Conservation (phyloP, 352 stramenopile species). For the Pythium volutum region DNA sequence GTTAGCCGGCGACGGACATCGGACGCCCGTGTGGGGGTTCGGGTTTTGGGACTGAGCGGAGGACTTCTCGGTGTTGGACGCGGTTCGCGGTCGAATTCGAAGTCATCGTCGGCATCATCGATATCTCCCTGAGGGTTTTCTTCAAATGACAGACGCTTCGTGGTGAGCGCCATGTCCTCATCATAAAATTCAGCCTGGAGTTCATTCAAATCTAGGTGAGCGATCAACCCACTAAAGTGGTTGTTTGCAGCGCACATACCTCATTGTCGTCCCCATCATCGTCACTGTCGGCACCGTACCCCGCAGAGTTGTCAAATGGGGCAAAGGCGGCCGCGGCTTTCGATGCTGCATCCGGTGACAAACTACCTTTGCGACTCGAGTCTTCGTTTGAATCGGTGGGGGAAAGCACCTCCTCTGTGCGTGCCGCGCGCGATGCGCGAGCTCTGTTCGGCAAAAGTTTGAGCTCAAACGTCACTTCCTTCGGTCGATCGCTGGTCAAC, state of each 20-base stretch:
- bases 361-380: conserved; percentile 61
- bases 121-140: conserved; percentile 67
- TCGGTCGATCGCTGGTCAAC: conserved; percentile 79
- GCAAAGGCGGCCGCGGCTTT: conserved; percentile 42
- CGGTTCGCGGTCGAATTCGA: conserved; percentile 84
- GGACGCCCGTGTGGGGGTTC: conserved; percentile 27
- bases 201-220: neutral
- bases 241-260: conserved; percentile 24
- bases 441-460: conserved; percentile 77
- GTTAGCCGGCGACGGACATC: conserved; percentile 49
- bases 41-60: conserved; percentile 53
- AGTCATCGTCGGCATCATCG: conserved; percentile 86
- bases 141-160: conserved; percentile 76
- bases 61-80: conserved; percentile 43
- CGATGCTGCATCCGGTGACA: conserved; percentile 61
- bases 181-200: conserved; percentile 73
- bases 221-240: neutral
- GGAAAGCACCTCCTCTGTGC: conserved; percentile 66
- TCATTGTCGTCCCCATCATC: conserved; percentile 87
- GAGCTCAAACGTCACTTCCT: conserved; percentile 88
- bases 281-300: conserved; percentile 74
- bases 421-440: conserved; percentile 47
- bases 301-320: conserved; percentile 46
- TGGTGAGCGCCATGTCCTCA: conserved; percentile 54
- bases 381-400: conserved; percentile 72